Evolutionary conservation across 2,329 filamentous ascomycete species (phyloP).

Genomic region (Diaporthe citriasiana): DNA sequence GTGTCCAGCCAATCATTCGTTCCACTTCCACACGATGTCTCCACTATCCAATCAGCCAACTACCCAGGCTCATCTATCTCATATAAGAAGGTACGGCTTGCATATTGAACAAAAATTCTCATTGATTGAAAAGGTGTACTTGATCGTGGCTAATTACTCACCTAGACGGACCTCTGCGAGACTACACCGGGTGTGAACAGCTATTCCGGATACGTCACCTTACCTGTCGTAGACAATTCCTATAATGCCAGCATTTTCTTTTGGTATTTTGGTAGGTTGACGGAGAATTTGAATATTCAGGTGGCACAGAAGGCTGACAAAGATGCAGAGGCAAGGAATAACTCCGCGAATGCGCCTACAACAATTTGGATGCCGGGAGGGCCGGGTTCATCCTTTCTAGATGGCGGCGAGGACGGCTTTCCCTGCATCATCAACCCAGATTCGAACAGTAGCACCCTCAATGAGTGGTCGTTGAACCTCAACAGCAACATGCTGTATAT

Average conservation of each 20-base stretch:
- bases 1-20: constrained; percentile 33
- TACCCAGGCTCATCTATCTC: constrained; percentile 37
- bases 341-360: constrained; percentile 67
- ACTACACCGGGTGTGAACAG: constrained; percentile 68
- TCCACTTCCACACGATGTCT: constrained; percentile 14
- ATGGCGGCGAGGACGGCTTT: constrained; percentile 61
- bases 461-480: constrained; percentile 75
- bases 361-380: constrained; percentile 75
- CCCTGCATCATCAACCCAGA: constrained; percentile 67
- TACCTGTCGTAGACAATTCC: constrained; percentile 53
- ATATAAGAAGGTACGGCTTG: constrained; percentile 26
- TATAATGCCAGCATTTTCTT: constrained; percentile 74
- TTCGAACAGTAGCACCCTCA: constrained; percentile 63
- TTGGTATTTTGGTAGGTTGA: constrained; percentile 61
- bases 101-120: neutral
- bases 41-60: constrained; percentile 6
- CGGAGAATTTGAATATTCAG: neutral
- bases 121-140: too few species aligned
- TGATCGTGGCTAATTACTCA: neutral
- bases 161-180: constrained; percentile 63
- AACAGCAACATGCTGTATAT: constrained; percentile 78
- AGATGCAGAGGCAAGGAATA: constrained; percentile 62
- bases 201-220: constrained; percentile 71
- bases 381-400: constrained; percentile 70
- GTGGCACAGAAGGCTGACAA: neutral